Evolutionary conservation across 169 alveolate genomes (phyloP).

Genomic region (Cyclospora cayetanensis): DNA sequence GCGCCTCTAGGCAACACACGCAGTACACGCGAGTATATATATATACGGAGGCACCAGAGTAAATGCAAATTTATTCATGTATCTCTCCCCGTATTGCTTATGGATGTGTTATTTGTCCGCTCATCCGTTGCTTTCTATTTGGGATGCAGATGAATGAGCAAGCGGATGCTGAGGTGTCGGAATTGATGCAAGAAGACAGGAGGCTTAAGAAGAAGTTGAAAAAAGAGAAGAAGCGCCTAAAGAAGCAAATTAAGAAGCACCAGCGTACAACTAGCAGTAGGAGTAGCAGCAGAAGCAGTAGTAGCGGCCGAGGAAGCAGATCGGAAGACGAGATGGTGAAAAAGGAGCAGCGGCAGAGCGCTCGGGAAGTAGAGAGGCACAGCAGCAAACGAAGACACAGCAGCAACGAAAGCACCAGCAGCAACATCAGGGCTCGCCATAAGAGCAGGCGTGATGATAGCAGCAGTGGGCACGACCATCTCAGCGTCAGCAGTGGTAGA

Average conservation of each 20-base stretch:
- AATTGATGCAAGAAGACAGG: slow-evolving; percentile 5
- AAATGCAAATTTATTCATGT: no score
- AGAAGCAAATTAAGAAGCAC: neutral
- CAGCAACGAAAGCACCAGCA: neutral
- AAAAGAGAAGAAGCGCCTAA: neutral
- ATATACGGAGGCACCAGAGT: no score
- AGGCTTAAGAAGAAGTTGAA: neutral
- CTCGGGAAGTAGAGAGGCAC: neutral
- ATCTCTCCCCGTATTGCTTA: no score
- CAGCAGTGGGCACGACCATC: neutral
- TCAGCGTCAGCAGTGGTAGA: neutral
- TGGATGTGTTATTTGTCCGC: no score
- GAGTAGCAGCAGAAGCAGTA: neutral
- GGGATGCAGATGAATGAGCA: neutral
- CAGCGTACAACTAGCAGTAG: neutral
- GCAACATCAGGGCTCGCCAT: neutral
- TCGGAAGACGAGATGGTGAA: neutral
- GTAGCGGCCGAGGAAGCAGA: neutral
- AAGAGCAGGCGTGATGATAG: neutral
- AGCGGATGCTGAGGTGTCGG: slow-evolving; percentile 39
- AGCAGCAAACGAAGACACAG: neutral
- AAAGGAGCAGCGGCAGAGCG: neutral
- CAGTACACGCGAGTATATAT: no score
- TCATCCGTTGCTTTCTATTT: no score
- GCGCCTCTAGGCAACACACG: no score